A percentile compares a stretch with the other conserved stretches of the same genome.
phyloP scores from a whole-genome alignment of 768 basidiomycete genomes.

The Macrolepiota albuminosa region DNA sequence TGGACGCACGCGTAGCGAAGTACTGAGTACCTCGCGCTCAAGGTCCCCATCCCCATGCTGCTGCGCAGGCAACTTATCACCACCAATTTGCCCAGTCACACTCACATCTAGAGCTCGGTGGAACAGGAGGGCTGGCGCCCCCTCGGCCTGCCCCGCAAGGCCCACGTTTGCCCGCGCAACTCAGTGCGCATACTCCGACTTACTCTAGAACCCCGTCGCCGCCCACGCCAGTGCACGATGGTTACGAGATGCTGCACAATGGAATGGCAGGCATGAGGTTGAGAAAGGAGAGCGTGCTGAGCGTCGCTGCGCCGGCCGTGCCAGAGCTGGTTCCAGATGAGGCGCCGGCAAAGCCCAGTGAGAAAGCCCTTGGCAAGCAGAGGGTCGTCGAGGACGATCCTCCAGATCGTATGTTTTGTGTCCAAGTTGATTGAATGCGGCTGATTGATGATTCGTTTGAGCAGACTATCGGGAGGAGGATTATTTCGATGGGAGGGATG shows the following conservation, averaged over 20 bases:
- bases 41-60: constrained; percentile 29
- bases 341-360: constrained; percentile 63
- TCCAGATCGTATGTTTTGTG: constrained; percentile 36
- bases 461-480: constrained; percentile 50
- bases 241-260: constrained; percentile 15
- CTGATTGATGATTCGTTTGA: not conserved
- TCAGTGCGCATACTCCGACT: constrained; percentile 19
- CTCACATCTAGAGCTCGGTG: constrained; percentile 12
- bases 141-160: constrained; percentile 69
- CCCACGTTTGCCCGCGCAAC: constrained; percentile 57
- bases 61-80: constrained; percentile 11
- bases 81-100: constrained; percentile 27
- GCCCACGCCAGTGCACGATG: constrained; percentile 32
- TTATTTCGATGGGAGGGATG: constrained; percentile 39
- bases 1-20: constrained; percentile 24
- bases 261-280: constrained; percentile 15
- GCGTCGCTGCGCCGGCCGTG: not conserved
- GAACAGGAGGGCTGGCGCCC: constrained; percentile 43
- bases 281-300: constrained; percentile 9
- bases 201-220: constrained; percentile 73
- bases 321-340: constrained; percentile 21
- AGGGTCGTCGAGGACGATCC: constrained; percentile 51
- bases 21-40: constrained; percentile 40
- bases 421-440: not conserved
- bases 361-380: constrained; percentile 86